A percentile compares a stretch with the other conserved stretches of the same genome.
Evolutionary conservation across 2,329 filamentous ascomycete genomes (phyloP).

Genomic region (Ceratocystis colombiana): DNA sequence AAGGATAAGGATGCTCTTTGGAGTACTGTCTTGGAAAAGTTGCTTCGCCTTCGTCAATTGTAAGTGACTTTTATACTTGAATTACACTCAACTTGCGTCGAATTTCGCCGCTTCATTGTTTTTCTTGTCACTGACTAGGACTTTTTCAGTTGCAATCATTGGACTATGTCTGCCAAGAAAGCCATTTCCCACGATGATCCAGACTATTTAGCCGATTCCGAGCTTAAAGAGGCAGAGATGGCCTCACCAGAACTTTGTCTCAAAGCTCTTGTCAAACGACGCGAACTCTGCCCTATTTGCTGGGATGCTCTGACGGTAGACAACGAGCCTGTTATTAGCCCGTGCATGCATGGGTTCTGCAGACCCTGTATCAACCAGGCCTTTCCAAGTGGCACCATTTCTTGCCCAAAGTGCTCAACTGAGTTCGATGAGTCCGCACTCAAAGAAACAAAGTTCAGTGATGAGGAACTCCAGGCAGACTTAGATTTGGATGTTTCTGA

Average conservation of each 20-base stretch:
- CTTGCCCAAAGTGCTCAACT: slow-evolving; percentile 76
- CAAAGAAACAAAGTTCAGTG: slow-evolving; percentile 27
- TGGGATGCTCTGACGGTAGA: slow-evolving; percentile 50
- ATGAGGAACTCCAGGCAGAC: slow-evolving; percentile 48
- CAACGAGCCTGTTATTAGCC: slow-evolving; percentile 69
- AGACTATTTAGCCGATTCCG: background rate
- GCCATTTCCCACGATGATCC: slow-evolving; percentile 44
- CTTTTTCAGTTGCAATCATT: slow-evolving; percentile 61
- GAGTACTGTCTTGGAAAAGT: slow-evolving; percentile 57
- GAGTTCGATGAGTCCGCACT: slow-evolving; percentile 49
- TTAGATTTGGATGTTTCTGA: slow-evolving; percentile 38
- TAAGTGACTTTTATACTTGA: slow-evolving; percentile 31
- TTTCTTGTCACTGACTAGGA: slow-evolving; percentile 27
- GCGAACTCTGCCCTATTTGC: slow-evolving; percentile 77
- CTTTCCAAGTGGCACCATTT: slow-evolving; percentile 61
- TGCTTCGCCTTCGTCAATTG: slow-evolving; percentile 72
- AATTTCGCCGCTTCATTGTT: slow-evolving; percentile 14
- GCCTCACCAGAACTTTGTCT: slow-evolving; percentile 8
- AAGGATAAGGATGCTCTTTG: slow-evolving; percentile 31
- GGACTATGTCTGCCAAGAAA: slow-evolving; percentile 62
- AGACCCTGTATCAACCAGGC: slow-evolving; percentile 51
- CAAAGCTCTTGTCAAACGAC: slow-evolving; percentile 35
- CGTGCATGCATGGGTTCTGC: slow-evolving; percentile 75
- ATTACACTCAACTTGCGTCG: background rate
- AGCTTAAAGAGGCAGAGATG: slow-evolving; percentile 1